phyloP scores from a whole-genome alignment of 2,329 filamentous ascomycete genomes.

The Microthyrium microscopicum region DNA sequence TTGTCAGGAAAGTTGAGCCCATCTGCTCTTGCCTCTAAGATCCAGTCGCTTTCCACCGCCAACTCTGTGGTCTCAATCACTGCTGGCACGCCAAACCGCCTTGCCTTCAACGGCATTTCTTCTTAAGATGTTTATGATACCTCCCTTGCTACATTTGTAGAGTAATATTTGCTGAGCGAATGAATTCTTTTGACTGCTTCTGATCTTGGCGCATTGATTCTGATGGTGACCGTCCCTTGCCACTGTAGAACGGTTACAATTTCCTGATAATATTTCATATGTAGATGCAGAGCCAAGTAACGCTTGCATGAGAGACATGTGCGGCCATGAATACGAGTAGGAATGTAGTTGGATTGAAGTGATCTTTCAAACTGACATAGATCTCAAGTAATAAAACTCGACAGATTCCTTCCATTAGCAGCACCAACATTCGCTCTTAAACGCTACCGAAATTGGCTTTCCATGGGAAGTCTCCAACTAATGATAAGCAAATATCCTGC shows the following conservation, averaged over 20 bases:
- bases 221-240: neutral
- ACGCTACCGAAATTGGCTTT: too few species aligned
- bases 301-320: neutral
- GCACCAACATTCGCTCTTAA: too few species aligned
- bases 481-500: too few species aligned
- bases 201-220: neutral
- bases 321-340: too few species aligned
- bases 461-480: too few species aligned
- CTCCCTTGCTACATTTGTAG: neutral
- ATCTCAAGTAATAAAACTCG: too few species aligned
- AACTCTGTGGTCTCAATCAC: neutral
- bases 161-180: neutral
- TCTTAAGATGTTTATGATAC: neutral
- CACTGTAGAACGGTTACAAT: too few species aligned
- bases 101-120: constrained; percentile 5
- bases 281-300: neutral
- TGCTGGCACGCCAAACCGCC: constrained; percentile 2
- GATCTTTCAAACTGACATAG: too few species aligned
- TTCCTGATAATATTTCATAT: too few species aligned
- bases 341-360: too few species aligned
- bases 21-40: constrained; percentile 1
- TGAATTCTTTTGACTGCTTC: neutral
- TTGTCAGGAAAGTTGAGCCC: constrained; percentile 3
- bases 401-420: too few species aligned
- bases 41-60: neutral